Base-by-base conservation (phyloP, 768 basidiomycete genomes). In the Inosperma sp. region DNA sequence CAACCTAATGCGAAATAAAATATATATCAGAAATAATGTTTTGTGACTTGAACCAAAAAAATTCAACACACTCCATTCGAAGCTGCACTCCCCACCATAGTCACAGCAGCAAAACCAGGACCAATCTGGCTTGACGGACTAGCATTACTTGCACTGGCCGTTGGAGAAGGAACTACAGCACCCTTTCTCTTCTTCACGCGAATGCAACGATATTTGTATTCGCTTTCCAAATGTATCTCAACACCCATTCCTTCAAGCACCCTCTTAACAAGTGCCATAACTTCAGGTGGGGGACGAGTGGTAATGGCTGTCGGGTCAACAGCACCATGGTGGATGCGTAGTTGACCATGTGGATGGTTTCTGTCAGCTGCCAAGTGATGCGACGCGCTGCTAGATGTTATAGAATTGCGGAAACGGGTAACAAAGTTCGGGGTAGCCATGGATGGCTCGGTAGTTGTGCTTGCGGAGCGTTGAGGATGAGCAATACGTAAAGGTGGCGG, bases 231-330 rank as follows among this genome's bases (percentile, higher is more conserved):
- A 60, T 86, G 81, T 52, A 94, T 78, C 51, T 94, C 93, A 48
- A 99, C 74, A 16, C 95, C 96, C 91, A 98, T 93, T 26, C 79
- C 80, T 58, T 82, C 79, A 53, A 99, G 74, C 10, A 93, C 86
- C 54, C 77, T 76, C 60, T 80, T 79, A 25, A 98, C 80, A 63
- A 93, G 89, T 53, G 77, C 80, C 73, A 98, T 90, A 29, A 98
- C 93, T 57, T 90, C 88, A 1, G 84, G 82, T 29, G 95, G 93
- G 7, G 83, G 73, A 17, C 82, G 78, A 3, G 84, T 90, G 27
- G 95, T 96, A 59, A 97, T 80, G 46, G 84, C 93, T 22, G 83
- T 82, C 65, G 87, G 86, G 65, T 97, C 96, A 25, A 98, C 87
- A 2, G 94, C 84, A 54, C 94, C 95, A 58, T 90, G 87, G 63